Evolutionary conservation across 306 rosid genomes (phyloP).

Genomic region (Acacia confusa): DNA sequence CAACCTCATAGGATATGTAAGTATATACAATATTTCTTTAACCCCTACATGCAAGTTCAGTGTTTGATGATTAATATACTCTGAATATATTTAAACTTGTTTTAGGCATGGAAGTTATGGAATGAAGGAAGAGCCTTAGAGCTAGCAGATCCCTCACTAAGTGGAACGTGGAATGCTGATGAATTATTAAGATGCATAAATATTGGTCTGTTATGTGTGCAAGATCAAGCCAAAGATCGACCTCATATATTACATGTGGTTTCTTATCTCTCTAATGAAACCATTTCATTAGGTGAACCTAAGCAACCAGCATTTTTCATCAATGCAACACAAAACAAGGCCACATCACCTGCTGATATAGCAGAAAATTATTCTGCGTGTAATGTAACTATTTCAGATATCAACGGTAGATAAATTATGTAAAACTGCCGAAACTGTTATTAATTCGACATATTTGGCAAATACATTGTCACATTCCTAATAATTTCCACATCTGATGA

Average conservation of each 20-base stretch:
- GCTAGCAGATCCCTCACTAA: not conserved
- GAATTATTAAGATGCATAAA: not conserved
- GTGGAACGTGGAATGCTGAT: not conserved
- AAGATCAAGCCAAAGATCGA: too few species aligned
- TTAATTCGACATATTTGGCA: too few species aligned
- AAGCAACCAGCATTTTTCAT: not conserved
- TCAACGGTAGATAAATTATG: not conserved
- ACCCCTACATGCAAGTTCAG: not conserved
- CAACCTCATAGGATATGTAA: too few species aligned
- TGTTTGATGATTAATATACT: not conserved
- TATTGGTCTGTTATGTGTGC: not conserved
- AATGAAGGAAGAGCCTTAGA: not conserved
- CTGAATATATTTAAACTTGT: not conserved
- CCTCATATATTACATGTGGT: not conserved
- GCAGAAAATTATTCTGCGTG: not conserved
- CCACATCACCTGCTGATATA: not conserved
- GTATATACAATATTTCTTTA: too few species aligned
- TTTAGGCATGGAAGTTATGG: not conserved
- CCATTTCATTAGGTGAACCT: not conserved
- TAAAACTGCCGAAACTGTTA: too few species aligned
- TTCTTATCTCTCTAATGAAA: not conserved
- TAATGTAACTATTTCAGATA: not conserved
- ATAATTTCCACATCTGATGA: too few species aligned
- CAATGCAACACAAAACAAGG: not conserved
- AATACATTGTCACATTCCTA: not conserved